Evolutionary conservation across 352 stramenopile species (phyloP), one percentile per base, ranked within the genome.

Genomic region (Peronospora farinosa): DNA sequence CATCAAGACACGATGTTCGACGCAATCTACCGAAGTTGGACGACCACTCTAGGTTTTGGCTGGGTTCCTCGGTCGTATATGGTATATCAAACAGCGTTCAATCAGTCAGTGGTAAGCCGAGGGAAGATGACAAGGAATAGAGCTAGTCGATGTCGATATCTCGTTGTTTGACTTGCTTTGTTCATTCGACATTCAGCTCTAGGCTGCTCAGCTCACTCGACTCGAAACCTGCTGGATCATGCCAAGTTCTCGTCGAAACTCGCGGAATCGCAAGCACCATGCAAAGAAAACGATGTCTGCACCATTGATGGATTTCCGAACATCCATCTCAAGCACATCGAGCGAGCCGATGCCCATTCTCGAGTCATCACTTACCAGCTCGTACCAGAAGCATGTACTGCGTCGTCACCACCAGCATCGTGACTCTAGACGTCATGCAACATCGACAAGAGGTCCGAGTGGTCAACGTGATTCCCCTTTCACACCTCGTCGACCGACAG

Each of bases 261-360:
- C 27, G 12, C 52, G 44, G 39, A 60, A 54, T 25, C 54, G 28
- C 42, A 66, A 60, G 23, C 48, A 53, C 3, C 56, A 54, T 12
- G 41, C 51, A 8, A 50, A 7, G 38, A 63, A 56, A 21, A n/a
- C 36, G 15, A 50, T 40, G 27, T 30, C 39, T 1, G 17, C 16
- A 25, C 28, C 41, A 17, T 32, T 16, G 5, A 19, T 47, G 12
- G 41, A 67, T 37, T 63, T 67, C 32, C 62, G 33, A 53, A 50
- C 49, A 13, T 71, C 63, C 0, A 51, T 67, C 42, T 67, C 63
- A 17, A 71, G 63, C 15, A 36, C 57, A 1, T 55, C 57, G 11
- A 71, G 57, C 35, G 63, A 71, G 37, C 53, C 63, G 0, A 64
- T 46, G 30, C 62, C 57, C 17, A 54, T 61, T 23, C 46, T 67